Evolutionary conservation across 345 rosid genomes (phyloP).

Genomic region (Litchi chinensis): DNA sequence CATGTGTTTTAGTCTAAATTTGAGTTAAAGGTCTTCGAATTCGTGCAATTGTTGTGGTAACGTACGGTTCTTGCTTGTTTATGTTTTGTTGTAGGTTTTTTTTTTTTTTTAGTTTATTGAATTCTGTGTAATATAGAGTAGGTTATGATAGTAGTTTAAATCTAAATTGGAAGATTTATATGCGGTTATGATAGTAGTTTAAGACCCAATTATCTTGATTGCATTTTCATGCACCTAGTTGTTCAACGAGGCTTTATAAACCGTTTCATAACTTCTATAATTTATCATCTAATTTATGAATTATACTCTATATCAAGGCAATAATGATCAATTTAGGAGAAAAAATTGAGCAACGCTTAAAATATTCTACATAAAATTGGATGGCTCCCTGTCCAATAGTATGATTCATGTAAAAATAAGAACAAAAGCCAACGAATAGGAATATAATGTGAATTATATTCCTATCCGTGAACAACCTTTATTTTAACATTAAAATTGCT

Average conservation of each 20-base stretch:
- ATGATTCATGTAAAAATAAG: neutral
- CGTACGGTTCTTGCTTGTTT: neutral
- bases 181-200: too few relatives aligned
- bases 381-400: neutral
- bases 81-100: neutral
- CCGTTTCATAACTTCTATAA: too few relatives aligned
- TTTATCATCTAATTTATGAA: too few relatives aligned
- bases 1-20: neutral
- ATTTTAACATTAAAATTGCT: too few relatives aligned
- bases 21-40: neutral
- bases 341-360: constrained; percentile 2
- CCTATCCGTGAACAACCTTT: neutral
- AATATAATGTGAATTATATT: neutral
- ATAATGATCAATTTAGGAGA: neutral
- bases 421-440: neutral
- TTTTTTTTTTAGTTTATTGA: neutral
- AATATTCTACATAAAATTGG: constrained; percentile 21
- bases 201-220: too few relatives aligned
- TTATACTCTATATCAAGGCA: neutral
- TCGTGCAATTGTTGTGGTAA: neutral
- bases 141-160: neutral
- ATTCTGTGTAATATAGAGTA: neutral
- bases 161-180: too few relatives aligned
- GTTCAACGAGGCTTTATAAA: too few relatives aligned
- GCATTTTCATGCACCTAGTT: too few relatives aligned